phyloP scores from a whole-genome alignment of 345 rosid species.

The Melaleuca alternifolia region DNA sequence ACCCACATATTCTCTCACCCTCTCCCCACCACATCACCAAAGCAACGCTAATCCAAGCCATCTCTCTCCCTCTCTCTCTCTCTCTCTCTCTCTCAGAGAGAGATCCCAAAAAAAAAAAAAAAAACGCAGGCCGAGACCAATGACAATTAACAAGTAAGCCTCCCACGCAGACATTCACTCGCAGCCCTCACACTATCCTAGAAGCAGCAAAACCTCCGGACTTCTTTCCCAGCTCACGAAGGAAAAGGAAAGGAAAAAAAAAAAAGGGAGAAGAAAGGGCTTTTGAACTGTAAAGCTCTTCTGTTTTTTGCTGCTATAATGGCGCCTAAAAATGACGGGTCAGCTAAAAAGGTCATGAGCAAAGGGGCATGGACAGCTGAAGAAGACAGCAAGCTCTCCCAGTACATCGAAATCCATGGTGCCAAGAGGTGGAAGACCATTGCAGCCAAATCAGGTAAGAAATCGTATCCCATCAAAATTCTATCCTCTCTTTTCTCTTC shows the following conservation, averaged over 20 bases:
- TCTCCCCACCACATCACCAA: neutral
- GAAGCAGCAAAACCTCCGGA: neutral
- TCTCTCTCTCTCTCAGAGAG: neutral
- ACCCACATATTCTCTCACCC: neutral
- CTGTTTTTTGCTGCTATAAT: neutral
- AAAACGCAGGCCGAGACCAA: neutral
- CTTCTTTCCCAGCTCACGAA: neutral
- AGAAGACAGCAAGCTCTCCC: constrained; percentile 43
- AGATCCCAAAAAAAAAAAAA: too few relatives aligned
- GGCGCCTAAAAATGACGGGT: constrained; percentile 19
- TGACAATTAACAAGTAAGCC: neutral
- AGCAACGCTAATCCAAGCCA: neutral
- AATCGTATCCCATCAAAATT: neutral
- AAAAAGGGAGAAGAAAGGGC: neutral
- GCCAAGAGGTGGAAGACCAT: constrained; percentile 48
- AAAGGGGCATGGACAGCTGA: constrained; percentile 59
- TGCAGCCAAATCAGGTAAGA: constrained; percentile 43
- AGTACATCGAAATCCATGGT: constrained; percentile 39
- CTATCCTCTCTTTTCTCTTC: neutral
- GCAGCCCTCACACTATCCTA: neutral
- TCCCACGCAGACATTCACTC: neutral
- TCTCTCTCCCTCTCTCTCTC: neutral
- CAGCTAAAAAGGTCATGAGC: constrained; percentile 20
- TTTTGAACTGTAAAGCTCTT: neutral
- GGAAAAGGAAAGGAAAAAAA: neutral